Percentiles rank a stretch among this genome's conserved stretches.
Conservation (phyloP, 306 rosid genomes). For the Lagenaria siceraria region DNA sequence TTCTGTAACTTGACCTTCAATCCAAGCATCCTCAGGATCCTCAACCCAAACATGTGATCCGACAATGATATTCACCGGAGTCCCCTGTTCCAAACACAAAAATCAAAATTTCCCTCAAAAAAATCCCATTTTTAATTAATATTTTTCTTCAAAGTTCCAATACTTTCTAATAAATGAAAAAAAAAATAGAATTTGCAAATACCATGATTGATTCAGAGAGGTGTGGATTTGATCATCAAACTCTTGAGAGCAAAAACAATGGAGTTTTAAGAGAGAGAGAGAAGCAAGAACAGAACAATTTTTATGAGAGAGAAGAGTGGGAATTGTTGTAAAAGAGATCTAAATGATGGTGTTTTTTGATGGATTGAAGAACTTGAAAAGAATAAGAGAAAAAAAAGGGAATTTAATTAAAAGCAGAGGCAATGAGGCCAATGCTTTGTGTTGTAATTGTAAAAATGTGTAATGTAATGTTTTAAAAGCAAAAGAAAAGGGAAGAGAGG, state of each 20-base stretch:
- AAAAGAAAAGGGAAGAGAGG: constrained; percentile 13
- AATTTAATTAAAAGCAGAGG: constrained; percentile 29
- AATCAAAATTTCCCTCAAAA: not conserved
- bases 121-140: not conserved
- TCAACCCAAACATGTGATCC: constrained; percentile 86
- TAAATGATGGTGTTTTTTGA: not conserved
- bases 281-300: not conserved
- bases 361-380: constrained; percentile 24
- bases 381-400: constrained; percentile 30
- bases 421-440: constrained; percentile 25
- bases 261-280: not conserved
- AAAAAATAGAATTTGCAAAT: not conserved
- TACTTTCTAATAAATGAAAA: not conserved
- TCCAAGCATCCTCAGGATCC: constrained; percentile 63
- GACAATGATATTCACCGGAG: constrained; percentile 73
- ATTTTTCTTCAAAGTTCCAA: not conserved
- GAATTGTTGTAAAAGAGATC: not conserved
- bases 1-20: constrained; percentile 57
- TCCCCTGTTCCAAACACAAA: constrained; percentile 47
- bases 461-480: constrained; percentile 21
- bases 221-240: constrained; percentile 29
- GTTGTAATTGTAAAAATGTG: not conserved
- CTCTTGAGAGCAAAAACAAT: constrained; percentile 9
- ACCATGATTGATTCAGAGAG: constrained; percentile 32
- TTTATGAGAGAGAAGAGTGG: not conserved